Evolutionary conservation across 1,284 basidiomycete genomes (phyloP).

Genomic region (Tylopilus sp.): DNA sequence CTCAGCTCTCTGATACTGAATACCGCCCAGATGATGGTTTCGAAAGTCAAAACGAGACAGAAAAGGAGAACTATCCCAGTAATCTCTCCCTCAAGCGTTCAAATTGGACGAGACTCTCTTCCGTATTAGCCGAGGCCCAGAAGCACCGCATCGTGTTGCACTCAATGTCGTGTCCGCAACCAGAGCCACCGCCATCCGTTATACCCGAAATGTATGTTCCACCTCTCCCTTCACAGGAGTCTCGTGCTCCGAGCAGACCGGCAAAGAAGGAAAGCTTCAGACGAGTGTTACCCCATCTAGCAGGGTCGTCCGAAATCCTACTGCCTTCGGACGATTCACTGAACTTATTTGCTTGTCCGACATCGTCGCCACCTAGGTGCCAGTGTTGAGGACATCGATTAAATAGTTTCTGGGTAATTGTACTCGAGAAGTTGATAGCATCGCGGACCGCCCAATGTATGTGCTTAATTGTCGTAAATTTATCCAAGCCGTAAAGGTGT

Average conservation of each 20-base stretch:
- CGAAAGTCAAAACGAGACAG: slow-evolving; percentile 31
- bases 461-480: slow-evolving; percentile 14
- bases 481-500: too few species aligned
- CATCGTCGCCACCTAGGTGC: slow-evolving; percentile 38
- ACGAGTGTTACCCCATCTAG: slow-evolving; percentile 6
- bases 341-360: slow-evolving; percentile 58
- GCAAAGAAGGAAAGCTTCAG: slow-evolving; percentile 16
- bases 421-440: too few species aligned
- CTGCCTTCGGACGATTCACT: slow-evolving; percentile 61
- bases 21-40: slow-evolving; percentile 31
- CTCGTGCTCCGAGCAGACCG: slow-evolving; percentile 21
- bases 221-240: slow-evolving; percentile 26
- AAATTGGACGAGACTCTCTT: slow-evolving; percentile 48
- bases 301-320: slow-evolving; percentile 9
- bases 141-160: slow-evolving; percentile 53
- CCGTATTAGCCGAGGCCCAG: slow-evolving; percentile 58
- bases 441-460: background rate
- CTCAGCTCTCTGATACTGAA: slow-evolving; percentile 29
- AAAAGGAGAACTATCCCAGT: slow-evolving; percentile 41
- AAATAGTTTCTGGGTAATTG: too few species aligned
- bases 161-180: slow-evolving; percentile 21
- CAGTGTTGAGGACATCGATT: slow-evolving; percentile 18
- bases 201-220: slow-evolving; percentile 28
- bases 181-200: slow-evolving; percentile 14
- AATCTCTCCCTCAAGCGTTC: slow-evolving; percentile 23